phyloP scores from a whole-genome alignment of 192 early-diverging fungal genomes.

The Backusella sp. region DNA sequence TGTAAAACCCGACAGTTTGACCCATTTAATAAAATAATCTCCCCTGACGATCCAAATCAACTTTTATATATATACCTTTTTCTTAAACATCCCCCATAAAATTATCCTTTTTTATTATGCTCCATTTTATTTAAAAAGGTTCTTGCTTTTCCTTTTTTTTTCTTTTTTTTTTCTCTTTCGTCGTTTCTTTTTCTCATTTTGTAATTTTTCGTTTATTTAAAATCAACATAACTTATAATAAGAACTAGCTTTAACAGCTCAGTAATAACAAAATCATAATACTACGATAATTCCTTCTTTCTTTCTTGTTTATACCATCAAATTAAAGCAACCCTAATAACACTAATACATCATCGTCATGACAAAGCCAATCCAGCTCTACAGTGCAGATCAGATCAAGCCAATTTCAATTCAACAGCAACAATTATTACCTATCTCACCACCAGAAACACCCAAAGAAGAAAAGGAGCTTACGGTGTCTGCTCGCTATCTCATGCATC shows the following conservation, averaged over 20 bases:
- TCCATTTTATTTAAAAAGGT: not conserved
- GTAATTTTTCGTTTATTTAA: not conserved
- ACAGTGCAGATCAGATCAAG: not conserved
- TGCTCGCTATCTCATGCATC: slow-evolving; percentile 5
- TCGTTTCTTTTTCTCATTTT: not conserved
- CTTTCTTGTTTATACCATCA: not conserved
- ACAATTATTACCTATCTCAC: not conserved
- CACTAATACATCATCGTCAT: not conserved
- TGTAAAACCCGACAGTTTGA: not conserved
- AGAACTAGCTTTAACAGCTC: not conserved
- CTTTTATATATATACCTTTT: not conserved
- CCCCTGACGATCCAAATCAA: not conserved
- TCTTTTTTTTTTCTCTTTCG: not conserved
- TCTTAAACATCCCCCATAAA: not conserved
- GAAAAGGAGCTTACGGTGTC: not conserved
- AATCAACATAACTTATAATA: not conserved
- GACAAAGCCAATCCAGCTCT: not conserved
- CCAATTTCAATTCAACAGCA: not conserved
- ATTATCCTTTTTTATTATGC: not conserved
- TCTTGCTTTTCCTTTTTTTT: not conserved
- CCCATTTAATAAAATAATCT: slow-evolving; percentile 6
- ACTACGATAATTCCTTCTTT: not conserved
- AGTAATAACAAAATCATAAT: not conserved
- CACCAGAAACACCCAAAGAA: not conserved
- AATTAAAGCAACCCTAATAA: not conserved